Percentiles rank a stretch among this genome's conserved stretches.
Evolutionary conservation across 352 stramenopile genomes (phyloP).

Genomic region (Pythium chondricola): DNA sequence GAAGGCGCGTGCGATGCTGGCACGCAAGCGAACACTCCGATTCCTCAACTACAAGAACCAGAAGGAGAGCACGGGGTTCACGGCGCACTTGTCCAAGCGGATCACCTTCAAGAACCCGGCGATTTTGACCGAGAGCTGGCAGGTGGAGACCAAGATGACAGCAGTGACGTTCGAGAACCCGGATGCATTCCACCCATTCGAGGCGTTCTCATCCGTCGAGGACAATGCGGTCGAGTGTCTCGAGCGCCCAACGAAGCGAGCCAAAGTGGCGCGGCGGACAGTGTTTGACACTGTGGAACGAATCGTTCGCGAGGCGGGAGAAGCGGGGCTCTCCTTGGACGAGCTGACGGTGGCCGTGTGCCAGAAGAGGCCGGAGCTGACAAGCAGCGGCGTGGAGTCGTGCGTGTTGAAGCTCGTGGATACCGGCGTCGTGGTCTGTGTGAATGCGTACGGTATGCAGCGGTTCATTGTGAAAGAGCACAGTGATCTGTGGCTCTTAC

Average conservation of each 20-base stretch:
- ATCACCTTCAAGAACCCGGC: slow-evolving; percentile 51
- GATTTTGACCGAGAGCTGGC: slow-evolving; percentile 63
- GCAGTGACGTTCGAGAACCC: slow-evolving; percentile 36
- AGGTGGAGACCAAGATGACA: slow-evolving; percentile 60
- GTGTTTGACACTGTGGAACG: slow-evolving; percentile 2
- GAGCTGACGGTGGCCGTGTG: not conserved
- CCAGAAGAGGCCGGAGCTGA: not conserved
- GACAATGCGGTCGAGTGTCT: slow-evolving; percentile 11
- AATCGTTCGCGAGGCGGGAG: slow-evolving; percentile 6
- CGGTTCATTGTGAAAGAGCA: slow-evolving; percentile 61
- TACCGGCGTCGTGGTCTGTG: slow-evolving; percentile 42
- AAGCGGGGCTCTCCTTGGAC: slow-evolving; percentile 11
- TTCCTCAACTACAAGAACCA: slow-evolving; percentile 62
- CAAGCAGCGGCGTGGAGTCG: not conserved
- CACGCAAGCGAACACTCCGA: slow-evolving; percentile 26
- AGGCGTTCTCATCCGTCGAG: slow-evolving; percentile 47
- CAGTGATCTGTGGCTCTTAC: slow-evolving; percentile 60
- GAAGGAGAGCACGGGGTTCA: slow-evolving; percentile 56
- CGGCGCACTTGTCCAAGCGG: slow-evolving; percentile 63
- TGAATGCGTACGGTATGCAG: slow-evolving; percentile 68
- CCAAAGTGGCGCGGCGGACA: not conserved
- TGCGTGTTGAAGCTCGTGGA: slow-evolving; percentile 49
- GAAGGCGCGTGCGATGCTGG: slow-evolving; percentile 8
- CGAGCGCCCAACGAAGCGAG: slow-evolving; percentile 8
- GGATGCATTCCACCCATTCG: slow-evolving; percentile 25